Base-by-base conservation (phyloP, 495 filamentous ascomycete genomes). In the Venustampulla echinocandica region DNA sequence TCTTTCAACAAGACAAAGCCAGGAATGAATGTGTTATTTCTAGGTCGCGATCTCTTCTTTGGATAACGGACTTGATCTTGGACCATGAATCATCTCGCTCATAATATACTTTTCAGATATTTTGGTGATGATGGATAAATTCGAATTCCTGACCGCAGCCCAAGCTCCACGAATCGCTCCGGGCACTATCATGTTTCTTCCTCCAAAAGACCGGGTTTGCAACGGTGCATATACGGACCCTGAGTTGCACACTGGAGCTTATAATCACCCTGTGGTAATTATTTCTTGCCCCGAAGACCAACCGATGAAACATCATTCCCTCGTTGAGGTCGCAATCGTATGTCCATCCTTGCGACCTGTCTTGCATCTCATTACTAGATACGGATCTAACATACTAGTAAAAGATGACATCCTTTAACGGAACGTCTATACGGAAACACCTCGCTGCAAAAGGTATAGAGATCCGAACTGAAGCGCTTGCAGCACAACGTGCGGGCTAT, bases 351-450 rank as follows among this genome's bases (percentile, higher is more conserved):
- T 14, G 10, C 9, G 6, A 15, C 24, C 14, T 11, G 14, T 15
- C n/a, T 43, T 24, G n/a, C n/a, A 7, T 30, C 27, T 30, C 27
- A 30, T 30, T n/a, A n/a, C n/a, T n/a, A n/a, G 27, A 30, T 30
- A 30, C 7, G n/a, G 27, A n/a, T 5, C 3, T 17, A 34, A 18
- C 3, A 18, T 36, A 22, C 10, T 17, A 21, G 17, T n/a, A 33
- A 41, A n/a, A 51, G 49, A 51, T 51, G 49, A 51, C 49, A 5
- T 45, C 49, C 5, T 51, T 51, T 20, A 21, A 51, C 19, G 42
- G 42, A 0, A 51, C 49, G 1, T 15, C 49, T 0, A 51, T 51
- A 14, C 44, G 37, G 13, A 46, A 22, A 13, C 49, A 51, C 23
- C 28, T 46, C 20, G 20, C 28, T 27, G 6, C 34, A 27, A 46